phyloP scores from a whole-genome alignment of 768 basidiomycete species.

The Leccinum subgranulosum region DNA sequence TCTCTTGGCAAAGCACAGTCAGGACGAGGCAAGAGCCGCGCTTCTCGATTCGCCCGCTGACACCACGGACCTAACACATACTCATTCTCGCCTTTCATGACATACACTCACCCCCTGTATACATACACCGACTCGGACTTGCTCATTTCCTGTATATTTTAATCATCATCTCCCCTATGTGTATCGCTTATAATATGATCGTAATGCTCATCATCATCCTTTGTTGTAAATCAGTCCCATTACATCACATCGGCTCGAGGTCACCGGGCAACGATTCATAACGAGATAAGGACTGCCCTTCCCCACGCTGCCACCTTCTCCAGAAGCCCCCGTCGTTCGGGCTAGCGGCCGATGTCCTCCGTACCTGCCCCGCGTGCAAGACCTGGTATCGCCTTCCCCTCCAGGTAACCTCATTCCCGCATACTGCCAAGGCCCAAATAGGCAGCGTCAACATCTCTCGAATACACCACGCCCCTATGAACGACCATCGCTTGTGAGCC shows the following conservation, averaged over 20 bases:
- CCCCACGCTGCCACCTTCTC: slow-evolving; percentile 21
- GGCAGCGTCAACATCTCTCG: slow-evolving; percentile 86
- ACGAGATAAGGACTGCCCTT: slow-evolving; percentile 8
- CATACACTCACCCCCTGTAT: slow-evolving; percentile 26
- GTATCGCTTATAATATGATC: slow-evolving; percentile 32
- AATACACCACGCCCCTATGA: slow-evolving; percentile 72
- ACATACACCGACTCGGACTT: slow-evolving; percentile 24
- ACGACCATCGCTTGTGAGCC: slow-evolving; percentile 46
- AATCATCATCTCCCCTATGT: slow-evolving; percentile 30
- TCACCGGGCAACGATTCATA: slow-evolving; percentile 14
- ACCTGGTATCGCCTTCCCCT: slow-evolving; percentile 79
- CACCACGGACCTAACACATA: slow-evolving; percentile 23
- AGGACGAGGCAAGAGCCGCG: slow-evolving; percentile 32
- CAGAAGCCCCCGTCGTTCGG: slow-evolving; percentile 23
- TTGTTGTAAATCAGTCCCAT: slow-evolving; percentile 28
- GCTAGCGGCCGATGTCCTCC: slow-evolving; percentile 23
- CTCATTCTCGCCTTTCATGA: slow-evolving; percentile 20
- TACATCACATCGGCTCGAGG: slow-evolving; percentile 19
- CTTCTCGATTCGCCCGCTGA: slow-evolving; percentile 24
- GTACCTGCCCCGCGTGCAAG: slow-evolving; percentile 68
- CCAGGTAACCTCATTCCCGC: slow-evolving; percentile 84
- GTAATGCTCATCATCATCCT: slow-evolving; percentile 24
- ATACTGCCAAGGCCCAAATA: slow-evolving; percentile 80
- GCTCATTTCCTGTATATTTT: slow-evolving; percentile 34
- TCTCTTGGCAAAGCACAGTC: slow-evolving; percentile 36